A percentile compares a stretch with the other conserved stretches of the same genome.
Evolutionary conservation across 164 flowering plant species (phyloP).

Genomic region (Macadamia integrifolia): DNA sequence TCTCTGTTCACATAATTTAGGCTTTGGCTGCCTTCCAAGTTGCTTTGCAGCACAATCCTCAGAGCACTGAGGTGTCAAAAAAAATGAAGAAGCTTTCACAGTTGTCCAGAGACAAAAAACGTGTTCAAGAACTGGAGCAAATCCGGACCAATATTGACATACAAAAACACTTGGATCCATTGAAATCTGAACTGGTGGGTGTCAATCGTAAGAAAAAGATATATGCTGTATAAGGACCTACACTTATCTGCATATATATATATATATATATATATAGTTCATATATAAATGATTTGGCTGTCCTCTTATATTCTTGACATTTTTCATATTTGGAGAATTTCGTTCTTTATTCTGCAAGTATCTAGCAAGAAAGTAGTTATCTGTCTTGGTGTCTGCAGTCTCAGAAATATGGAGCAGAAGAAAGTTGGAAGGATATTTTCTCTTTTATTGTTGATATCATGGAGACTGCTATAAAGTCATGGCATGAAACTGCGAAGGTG

Average conservation of each 20-base stretch:
- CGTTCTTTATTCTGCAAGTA: no score
- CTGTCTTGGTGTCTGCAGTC: conserved; percentile 42
- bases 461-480: conserved; percentile 73
- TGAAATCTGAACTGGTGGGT: conserved; percentile 79
- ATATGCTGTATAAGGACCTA: background rate
- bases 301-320: no score
- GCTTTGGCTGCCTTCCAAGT: conserved; percentile 70
- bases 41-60: conserved; percentile 73
- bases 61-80: conserved; percentile 80
- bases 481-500: conserved; percentile 82
- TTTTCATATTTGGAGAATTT: no score
- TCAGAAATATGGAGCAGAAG: conserved; percentile 55
- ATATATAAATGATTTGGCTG: no score
- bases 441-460: conserved; percentile 70
- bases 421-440: conserved; percentile 45
- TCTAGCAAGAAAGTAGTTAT: background rate
- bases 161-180: conserved; percentile 54
- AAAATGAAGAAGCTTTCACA: conserved; percentile 78
- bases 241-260: no score
- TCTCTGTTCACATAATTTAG: conserved; percentile 25
- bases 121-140: conserved; percentile 72
- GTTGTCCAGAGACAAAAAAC: conserved; percentile 60
- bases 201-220: background rate
- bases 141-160: conserved; percentile 72
- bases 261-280: no score